phyloP scores from a whole-genome alignment of 192 early-diverging fungal species.

The Backusella tarrabulga region DNA sequence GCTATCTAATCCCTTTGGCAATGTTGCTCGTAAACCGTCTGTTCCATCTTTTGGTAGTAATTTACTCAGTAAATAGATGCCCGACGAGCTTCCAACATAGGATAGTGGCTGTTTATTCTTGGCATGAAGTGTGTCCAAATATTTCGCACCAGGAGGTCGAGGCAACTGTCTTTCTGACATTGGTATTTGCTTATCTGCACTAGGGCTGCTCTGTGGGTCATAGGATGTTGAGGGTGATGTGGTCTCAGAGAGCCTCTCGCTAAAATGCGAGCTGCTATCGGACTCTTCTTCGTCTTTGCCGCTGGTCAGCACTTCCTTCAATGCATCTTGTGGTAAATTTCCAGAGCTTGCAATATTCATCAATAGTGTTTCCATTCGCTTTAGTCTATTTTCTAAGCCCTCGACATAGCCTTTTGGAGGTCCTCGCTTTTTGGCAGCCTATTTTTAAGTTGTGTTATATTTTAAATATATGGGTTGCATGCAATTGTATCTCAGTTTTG shows the following conservation, averaged over 20 bases:
- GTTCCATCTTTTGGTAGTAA: constrained; percentile 4
- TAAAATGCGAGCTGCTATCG: neutral
- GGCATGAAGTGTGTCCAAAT: neutral
- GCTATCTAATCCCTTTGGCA: constrained; percentile 5
- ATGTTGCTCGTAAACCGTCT: neutral
- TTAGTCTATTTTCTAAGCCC: constrained; percentile 27
- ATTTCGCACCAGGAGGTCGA: neutral
- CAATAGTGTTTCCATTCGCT: constrained; percentile 31
- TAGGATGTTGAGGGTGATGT: neutral
- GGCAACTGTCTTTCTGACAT: neutral
- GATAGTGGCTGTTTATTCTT: neutral
- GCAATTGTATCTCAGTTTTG: neutral
- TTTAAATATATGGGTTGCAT: neutral
- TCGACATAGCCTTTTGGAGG: constrained; percentile 34
- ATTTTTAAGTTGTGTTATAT: neutral
- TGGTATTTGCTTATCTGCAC: neutral
- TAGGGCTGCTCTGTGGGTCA: neutral
- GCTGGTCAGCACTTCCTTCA: neutral
- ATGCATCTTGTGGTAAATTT: neutral
- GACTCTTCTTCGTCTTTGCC: neutral
- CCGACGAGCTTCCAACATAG: constrained; percentile 28
- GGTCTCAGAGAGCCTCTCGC: neutral
- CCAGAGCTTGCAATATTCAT: constrained; percentile 25
- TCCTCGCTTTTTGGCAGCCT: constrained; percentile 34
- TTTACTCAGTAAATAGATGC: constrained; percentile 24